Percentiles rank a stretch among this genome's conserved stretches.
Conservation (phyloP, 2,329 filamentous ascomycete genomes). For the Pseudophaeomoniella oleicola region DNA sequence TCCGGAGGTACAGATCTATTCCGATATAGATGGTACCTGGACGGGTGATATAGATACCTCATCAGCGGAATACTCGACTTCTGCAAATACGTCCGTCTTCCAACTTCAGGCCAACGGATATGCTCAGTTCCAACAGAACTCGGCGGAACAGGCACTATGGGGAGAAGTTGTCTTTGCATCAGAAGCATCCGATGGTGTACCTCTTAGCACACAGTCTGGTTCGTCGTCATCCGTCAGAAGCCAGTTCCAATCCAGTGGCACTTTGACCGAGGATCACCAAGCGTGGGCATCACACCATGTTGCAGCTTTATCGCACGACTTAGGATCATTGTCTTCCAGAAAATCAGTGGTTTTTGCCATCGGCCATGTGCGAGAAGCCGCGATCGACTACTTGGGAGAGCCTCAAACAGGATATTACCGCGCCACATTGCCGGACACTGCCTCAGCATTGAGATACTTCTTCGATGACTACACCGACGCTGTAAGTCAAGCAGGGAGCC, state of each 20-base stretch:
- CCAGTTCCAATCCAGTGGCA: slow-evolving; percentile 18
- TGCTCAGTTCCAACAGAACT: slow-evolving; percentile 18
- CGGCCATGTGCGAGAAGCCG: slow-evolving; percentile 24
- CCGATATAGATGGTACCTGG: slow-evolving; percentile 29
- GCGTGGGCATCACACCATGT: slow-evolving; percentile 17
- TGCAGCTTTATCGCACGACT: slow-evolving; percentile 23
- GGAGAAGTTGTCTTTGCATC: slow-evolving; percentile 26
- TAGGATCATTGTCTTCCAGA: slow-evolving; percentile 16
- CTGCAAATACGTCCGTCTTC: slow-evolving; percentile 16
- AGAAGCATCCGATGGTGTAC: slow-evolving; percentile 12
- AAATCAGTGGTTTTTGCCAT: slow-evolving; percentile 25
- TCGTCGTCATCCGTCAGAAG: slow-evolving; percentile 13
- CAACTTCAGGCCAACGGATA: slow-evolving; percentile 18
- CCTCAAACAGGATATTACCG: slow-evolving; percentile 25
- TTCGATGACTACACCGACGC: slow-evolving; percentile 25
- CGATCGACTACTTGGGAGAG: slow-evolving; percentile 26
- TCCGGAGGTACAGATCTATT: slow-evolving; percentile 24
- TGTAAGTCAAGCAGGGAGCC: slow-evolving; percentile 16
- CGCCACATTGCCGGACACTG: slow-evolving; percentile 17
- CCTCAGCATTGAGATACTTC: slow-evolving; percentile 22
- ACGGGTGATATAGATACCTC: slow-evolving; percentile 19
- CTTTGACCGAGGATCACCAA: slow-evolving; percentile 11
- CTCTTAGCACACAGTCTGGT: slow-evolving; percentile 18
- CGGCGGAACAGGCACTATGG: slow-evolving; percentile 25
- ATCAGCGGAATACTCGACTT: slow-evolving; percentile 11